Percentiles rank a stretch among this genome's conserved stretches.
phyloP scores from a whole-genome alignment of 1,139 yeast genomes.

The Suhomyces coccinellae region DNA sequence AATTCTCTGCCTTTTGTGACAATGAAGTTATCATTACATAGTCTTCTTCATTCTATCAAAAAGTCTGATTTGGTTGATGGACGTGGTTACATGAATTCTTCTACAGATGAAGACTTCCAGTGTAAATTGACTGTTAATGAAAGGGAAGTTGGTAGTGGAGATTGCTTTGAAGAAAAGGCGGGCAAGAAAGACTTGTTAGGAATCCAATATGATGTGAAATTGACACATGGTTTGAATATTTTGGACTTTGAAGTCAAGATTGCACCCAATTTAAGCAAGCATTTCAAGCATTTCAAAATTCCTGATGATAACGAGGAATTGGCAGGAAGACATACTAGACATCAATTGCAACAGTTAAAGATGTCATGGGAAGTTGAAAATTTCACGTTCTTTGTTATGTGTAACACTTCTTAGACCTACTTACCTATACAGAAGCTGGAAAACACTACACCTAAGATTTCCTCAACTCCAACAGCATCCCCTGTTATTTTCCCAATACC shows the following conservation, averaged over 20 bases:
- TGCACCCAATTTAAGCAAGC: slow-evolving; percentile 39
- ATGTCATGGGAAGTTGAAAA: slow-evolving; percentile 52
- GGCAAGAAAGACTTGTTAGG: slow-evolving; percentile 24
- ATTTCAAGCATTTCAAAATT: slow-evolving; percentile 29
- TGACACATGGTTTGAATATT: slow-evolving; percentile 49
- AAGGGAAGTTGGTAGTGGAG: slow-evolving; percentile 45
- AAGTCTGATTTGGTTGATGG: slow-evolving; percentile 35
- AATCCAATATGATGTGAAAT: slow-evolving; percentile 50
- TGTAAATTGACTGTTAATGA: slow-evolving; percentile 50
- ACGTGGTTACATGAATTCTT: slow-evolving; percentile 24
- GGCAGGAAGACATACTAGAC: slow-evolving; percentile 48
- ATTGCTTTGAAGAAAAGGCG: slow-evolving; percentile 38
- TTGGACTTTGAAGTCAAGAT: slow-evolving; percentile 50
- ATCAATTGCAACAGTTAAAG: slow-evolving; percentile 48
- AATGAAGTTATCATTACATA: slow-evolving; percentile 46
- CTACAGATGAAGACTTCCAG: slow-evolving; percentile 41
- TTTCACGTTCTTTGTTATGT: slow-evolving; percentile 32
- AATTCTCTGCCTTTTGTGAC: slow-evolving; percentile 47
- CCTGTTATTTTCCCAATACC: slow-evolving; percentile 95
- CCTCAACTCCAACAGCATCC: slow-evolving; percentile 84
- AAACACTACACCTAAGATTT: slow-evolving; percentile 85
- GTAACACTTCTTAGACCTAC: slow-evolving; percentile 31
- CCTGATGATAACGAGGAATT: slow-evolving; percentile 28
- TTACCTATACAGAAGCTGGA: slow-evolving; percentile 94
- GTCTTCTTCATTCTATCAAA: slow-evolving; percentile 36